phyloP scores from a whole-genome alignment of 257 asterid genomes.

The Leptodermis oblonga region DNA sequence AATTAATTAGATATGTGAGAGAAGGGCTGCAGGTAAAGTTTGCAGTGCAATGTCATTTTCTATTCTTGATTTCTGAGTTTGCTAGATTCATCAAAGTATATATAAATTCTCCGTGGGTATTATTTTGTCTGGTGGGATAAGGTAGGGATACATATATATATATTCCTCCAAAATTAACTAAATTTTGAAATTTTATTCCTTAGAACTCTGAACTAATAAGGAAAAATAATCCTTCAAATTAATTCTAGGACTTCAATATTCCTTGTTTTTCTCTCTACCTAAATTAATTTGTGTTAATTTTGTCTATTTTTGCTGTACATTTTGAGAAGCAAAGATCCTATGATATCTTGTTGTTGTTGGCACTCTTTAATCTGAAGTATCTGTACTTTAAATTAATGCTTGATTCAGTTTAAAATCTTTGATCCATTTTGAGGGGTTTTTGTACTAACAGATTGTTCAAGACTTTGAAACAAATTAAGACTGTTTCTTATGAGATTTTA shows the following conservation, averaged over 20 bases:
- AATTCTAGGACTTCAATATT: neutral
- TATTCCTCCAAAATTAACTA: neutral
- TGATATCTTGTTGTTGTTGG: too few relatives aligned
- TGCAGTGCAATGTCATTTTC: constrained; percentile 78
- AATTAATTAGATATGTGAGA: constrained; percentile 33
- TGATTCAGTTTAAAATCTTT: too few relatives aligned
- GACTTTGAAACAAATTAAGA: too few relatives aligned
- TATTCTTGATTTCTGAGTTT: constrained; percentile 43
- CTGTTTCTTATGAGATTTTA: neutral
- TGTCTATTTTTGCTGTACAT: neutral
- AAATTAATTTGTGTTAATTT: neutral
- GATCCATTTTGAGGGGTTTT: too few relatives aligned
- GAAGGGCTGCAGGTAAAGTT: constrained; percentile 28
- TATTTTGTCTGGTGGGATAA: constrained; percentile 12
- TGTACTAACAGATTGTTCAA: too few relatives aligned
- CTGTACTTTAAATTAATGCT: neutral
- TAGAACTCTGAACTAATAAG: neutral
- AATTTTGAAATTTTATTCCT: neutral
- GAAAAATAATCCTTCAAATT: neutral
- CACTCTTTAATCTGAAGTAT: neutral
- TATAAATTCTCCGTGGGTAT: constrained; percentile 41
- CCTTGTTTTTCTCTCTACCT: neutral
- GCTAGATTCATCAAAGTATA: constrained; percentile 15
- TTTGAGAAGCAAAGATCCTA: too few relatives aligned
- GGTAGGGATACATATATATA: neutral